phyloP scores from a whole-genome alignment of 352 stramenopile species.

The Globisporangium polare region DNA sequence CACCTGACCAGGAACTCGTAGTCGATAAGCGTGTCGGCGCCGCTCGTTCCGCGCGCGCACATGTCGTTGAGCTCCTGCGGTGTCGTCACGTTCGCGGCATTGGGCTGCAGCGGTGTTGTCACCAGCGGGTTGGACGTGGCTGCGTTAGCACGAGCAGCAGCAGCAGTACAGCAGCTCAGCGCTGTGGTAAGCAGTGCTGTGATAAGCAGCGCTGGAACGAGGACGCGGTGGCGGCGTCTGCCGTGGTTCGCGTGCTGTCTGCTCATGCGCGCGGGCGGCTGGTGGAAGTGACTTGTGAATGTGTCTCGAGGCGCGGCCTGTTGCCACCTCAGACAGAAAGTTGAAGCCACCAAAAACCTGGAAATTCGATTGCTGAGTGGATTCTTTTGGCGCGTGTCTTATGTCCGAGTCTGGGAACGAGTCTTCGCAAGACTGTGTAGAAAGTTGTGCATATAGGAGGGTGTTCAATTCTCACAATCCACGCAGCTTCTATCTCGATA shows the following conservation, averaged over 20 bases:
- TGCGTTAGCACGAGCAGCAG: not conserved
- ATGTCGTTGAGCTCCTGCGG: not conserved
- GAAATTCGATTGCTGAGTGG: not conserved
- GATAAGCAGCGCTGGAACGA: not conserved
- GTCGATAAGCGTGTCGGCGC: conserved; percentile 48
- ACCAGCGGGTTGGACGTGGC: not conserved
- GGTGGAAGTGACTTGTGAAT: no score
- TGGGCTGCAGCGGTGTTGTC: not conserved
- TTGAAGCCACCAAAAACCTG: not conserved
- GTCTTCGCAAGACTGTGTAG: no score
- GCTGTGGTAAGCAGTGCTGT: not conserved
- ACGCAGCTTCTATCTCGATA: no score
- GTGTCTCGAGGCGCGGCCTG: not conserved
- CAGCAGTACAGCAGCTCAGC: not conserved
- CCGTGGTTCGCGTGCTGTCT: not conserved
- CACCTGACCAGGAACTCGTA: conserved; percentile 68
- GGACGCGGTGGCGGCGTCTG: not conserved
- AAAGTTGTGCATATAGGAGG: no score
- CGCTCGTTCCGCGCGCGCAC: conserved; percentile 11
- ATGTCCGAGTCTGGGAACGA: no score
- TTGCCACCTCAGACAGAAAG: not conserved
- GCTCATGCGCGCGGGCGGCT: not conserved
- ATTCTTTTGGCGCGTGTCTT: not conserved
- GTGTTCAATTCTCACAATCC: no score
- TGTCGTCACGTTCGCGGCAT: not conserved